Conservation (phyloP, 768 basidiomycete species). For the Amanita molliuscula region DNA sequence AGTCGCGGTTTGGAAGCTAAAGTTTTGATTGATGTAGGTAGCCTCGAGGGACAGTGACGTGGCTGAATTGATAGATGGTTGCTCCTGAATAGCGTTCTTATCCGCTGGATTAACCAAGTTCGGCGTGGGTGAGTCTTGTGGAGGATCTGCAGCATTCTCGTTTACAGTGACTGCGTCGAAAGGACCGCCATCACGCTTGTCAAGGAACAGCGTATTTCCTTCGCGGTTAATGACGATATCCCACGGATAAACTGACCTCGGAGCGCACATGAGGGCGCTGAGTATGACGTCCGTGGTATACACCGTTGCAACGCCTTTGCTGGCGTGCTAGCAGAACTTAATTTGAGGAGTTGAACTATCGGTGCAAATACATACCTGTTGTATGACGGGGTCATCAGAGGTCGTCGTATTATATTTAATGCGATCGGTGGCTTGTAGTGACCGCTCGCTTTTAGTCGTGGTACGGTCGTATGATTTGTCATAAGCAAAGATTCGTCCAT, state of each 20-base stretch:
- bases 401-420: conserved; percentile 97
- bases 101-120: conserved; percentile 73
- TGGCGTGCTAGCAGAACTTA: conserved; percentile 47
- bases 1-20: conserved; percentile 88
- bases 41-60: conserved; percentile 93
- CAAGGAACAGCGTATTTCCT: conserved; percentile 88
- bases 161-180: conserved; percentile 98
- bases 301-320: conserved; percentile 72
- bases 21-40: conserved; percentile 98
- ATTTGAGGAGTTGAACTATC: conserved; percentile 2
- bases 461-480: conserved; percentile 94
- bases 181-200: conserved; percentile 95
- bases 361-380: conserved; percentile 45
- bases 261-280: conserved; percentile 91
- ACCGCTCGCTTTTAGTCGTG: conserved; percentile 85
- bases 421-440: conserved; percentile 86
- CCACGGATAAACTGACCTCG: conserved; percentile 96
- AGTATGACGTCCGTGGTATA: conserved; percentile 96
- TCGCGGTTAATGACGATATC: conserved; percentile 94
- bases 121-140: conserved; percentile 69
- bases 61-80: conserved; percentile 84
- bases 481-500: conserved; percentile 87
- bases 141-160: conserved; percentile 95
- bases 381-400: conserved; percentile 95
- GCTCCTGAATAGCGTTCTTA: conserved; percentile 50